phyloP scores from a whole-genome alignment of 345 rosid species.

The Isatis tinctoria region DNA sequence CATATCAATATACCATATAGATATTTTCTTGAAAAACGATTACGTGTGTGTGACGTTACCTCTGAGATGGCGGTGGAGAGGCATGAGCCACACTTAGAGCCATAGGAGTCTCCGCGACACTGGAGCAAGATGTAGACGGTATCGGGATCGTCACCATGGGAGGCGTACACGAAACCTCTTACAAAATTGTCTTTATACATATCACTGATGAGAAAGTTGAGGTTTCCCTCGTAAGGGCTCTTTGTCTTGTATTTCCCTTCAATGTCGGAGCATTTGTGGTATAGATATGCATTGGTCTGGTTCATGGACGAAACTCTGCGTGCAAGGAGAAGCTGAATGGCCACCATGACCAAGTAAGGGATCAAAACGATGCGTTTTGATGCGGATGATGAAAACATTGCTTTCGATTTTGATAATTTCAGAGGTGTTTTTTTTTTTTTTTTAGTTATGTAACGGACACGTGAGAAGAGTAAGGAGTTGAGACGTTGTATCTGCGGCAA shows the following conservation, averaged over 20 bases:
- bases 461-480: not conserved
- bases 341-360: not conserved
- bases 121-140: not conserved
- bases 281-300: not conserved
- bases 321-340: not conserved
- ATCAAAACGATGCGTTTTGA: not conserved
- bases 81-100: slow-evolving; percentile 13
- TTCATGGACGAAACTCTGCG: not conserved
- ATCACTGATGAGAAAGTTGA: not conserved
- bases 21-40: not conserved
- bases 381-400: not conserved
- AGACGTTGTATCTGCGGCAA: not conserved
- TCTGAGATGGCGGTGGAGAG: not conserved
- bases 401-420: not conserved
- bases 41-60: slow-evolving; percentile 4
- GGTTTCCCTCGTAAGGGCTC: not conserved
- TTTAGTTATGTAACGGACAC: not conserved
- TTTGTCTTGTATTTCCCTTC: slow-evolving; percentile 3
- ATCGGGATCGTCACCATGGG: slow-evolving; percentile 1
- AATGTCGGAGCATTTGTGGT: not conserved
- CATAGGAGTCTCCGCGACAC: slow-evolving; percentile 11
- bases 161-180: not conserved
- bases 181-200: not conserved
- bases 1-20: too few species aligned
- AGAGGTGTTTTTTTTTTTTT: not conserved